Conservation (phyloP, 345 rosid species). For the Salix exigua region DNA sequence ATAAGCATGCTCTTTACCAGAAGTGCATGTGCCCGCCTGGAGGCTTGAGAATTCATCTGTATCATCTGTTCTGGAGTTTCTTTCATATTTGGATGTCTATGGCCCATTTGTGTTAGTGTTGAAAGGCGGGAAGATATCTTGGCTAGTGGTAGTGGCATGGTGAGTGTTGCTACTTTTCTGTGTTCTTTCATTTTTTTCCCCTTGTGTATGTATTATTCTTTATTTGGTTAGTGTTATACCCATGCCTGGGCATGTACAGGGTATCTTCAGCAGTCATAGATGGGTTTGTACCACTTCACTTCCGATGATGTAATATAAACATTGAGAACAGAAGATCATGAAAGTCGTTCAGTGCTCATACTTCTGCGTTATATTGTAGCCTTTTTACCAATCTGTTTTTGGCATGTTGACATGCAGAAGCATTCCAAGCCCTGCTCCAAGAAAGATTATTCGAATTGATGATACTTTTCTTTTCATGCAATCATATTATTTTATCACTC, state of each 20-base stretch:
- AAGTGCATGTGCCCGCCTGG: conserved; percentile 17
- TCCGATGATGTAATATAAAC: conserved; percentile 29
- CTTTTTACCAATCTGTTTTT: not conserved
- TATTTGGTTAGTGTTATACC: conserved; percentile 17
- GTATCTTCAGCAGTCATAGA: conserved; percentile 4
- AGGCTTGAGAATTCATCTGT: conserved; percentile 4
- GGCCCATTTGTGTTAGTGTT: conserved; percentile 16
- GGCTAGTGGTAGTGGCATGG: conserved; percentile 17
- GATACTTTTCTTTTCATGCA: too few relatives aligned
- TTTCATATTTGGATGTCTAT: conserved; percentile 14
- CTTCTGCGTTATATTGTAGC: not conserved
- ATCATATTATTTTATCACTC: not conserved
- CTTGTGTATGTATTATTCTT: conserved; percentile 41
- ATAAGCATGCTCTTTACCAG: conserved; percentile 22
- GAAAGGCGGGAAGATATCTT: conserved; percentile 16
- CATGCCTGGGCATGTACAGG: conserved; percentile 31
- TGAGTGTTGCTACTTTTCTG: conserved; percentile 18
- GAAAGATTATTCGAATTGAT: too few relatives aligned
- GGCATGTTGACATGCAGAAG: not conserved
- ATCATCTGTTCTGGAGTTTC: conserved; percentile 12
- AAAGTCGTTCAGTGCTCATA: not conserved
- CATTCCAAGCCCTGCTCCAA: too few relatives aligned
- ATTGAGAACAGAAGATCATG: conserved; percentile 12
- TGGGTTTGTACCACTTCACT: conserved; percentile 25
- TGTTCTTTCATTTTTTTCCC: not conserved